Percentiles rank a stretch among this genome's conserved stretches.
These are phyloP conservation scores for Hordeum pubiflorum DNA, from an alignment of 202 grass and related monocot genomes.

Conservation along the genomic window DNA sequence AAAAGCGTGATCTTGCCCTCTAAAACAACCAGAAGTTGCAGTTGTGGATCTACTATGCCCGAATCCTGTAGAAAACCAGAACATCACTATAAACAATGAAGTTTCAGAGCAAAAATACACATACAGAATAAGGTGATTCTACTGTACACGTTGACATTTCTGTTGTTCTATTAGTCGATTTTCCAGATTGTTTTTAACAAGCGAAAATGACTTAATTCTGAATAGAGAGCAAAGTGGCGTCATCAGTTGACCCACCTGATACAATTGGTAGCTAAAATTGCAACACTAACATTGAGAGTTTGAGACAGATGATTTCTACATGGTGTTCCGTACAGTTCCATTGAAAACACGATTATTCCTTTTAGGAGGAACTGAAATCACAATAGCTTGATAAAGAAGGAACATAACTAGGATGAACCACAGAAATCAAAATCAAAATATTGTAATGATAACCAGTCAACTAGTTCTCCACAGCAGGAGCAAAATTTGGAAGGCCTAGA, in stretches of 20 bases:
- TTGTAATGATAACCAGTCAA: neutral
- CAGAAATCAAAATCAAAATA: neutral
- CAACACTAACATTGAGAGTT: neutral
- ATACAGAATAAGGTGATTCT: neutral
- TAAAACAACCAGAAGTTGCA: conserved; percentile 22
- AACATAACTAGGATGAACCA: neutral
- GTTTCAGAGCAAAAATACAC: neutral
- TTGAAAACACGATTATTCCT: neutral
- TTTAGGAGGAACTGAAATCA: neutral
- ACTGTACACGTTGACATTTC: neutral
- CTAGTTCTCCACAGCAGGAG: neutral
- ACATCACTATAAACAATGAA: conserved; percentile 4
- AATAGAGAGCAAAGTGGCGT: neutral
- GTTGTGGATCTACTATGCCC: conserved; percentile 45
- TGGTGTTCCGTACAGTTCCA: neutral
- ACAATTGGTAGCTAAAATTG: neutral
- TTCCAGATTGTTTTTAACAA: neutral
- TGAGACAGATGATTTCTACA: neutral
- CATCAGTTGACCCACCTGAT: conserved; percentile 1
- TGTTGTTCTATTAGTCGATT: neutral
- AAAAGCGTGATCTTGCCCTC: conserved; percentile 39
- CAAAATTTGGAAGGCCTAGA: neutral
- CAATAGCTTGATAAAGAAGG: neutral
- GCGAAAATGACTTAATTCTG: neutral
- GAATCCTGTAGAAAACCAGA: conserved; percentile 36